Base-by-base conservation (phyloP, 768 basidiomycete species). In the Lepiota subincarnata region DNA sequence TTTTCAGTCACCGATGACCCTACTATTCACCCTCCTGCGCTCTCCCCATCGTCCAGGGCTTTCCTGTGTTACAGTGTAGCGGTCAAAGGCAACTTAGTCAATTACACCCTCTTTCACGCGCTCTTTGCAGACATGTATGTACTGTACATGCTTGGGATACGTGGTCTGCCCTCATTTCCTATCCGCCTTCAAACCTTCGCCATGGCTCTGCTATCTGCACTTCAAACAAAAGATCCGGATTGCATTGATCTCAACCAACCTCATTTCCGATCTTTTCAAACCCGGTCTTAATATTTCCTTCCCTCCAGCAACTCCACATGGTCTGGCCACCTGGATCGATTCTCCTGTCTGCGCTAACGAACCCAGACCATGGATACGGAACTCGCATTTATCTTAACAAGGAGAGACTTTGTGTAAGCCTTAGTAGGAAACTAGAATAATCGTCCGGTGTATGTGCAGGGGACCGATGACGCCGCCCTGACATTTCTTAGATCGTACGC, bases 281-380 rank as follows among this genome's bases (percentile, higher is more conserved):
- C 39, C 59, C 4, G 57, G 62, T 28, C 36, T 59, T 40, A 60
- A 60, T 34, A 61, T 60, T 37, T 56, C 62, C 2, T 54, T 63
- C 19, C 60, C 60, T 34, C 45, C 31, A 12, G 19, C 45, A 18
- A 28, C 10, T 40, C 44, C 31, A 36, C 37, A 1, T 34, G 42
- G 2, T 46, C 43, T 34, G 42, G 2, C 48, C 43, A 13, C 12
- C 37, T 12, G 38, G 24, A 31, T 38, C 55, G 8, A 54, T 50
- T 24, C 56, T 59, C 22, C 55, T 52, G 1, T 34, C 55, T 12
- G 19, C 5, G 2, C 36, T 37, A 1, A 52, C 53, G 47, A n/a
- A 38, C 43, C 8, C n/a, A 12, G 12, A 37, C 20, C 46, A 18
- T 20, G 19, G 3, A 16, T 31, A 44, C 19, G 49, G 55, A 6